Evolutionary conservation across 192 early-diverging fungal genomes (phyloP), one percentile per base, ranked within the genome.

Genomic region (Gigaspora rosea): DNA sequence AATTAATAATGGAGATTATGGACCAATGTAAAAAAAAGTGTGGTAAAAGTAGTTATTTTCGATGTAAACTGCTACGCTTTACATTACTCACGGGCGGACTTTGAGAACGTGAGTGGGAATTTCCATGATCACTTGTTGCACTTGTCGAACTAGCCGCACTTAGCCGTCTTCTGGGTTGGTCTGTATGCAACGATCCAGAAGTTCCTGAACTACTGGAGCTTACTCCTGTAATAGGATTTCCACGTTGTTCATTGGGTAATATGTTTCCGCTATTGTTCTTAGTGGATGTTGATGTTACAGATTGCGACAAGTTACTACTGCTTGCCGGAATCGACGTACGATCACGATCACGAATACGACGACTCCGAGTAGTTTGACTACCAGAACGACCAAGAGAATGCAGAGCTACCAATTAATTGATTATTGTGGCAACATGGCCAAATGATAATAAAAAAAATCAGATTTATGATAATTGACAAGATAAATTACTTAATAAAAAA

Each of bases 41-140:
- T n/a, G n/a, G n/a, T n/a, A n/a, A n/a, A n/a, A 27, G 1, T 27
- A 27, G 27, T 27, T 27, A 27, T 27, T 27, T 27, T 27, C 27
- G 27, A 27, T 27, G 27, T 27, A 27, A 27, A 27, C 27, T 27
- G 27, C 41, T 2, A 56, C 52, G 52, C 18, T 11, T 68, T 1
- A 10, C 18, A 50, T n/a, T 69, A 50, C 27, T 27, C 27, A 22
- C 22, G 6, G 48, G 67, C 1, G 48, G 67, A 32, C 67, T 69
- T 50, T 51, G 67, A 41, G 67, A 15, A 12, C 48, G 48, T 11
- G 67, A 69, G 27, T 48, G 13, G 18, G 12, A 12, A 27, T 27
- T 69, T 27, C n/a, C 67, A 11, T 69, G 67, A 69, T 69, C 67
- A 51, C 67, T 69, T n/a, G 3, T 69, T 22, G 67, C 67, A 33